These are phyloP conservation scores for Citrus australasica DNA, from an alignment of 345 rosid species.

Conservation along the genomic window DNA sequence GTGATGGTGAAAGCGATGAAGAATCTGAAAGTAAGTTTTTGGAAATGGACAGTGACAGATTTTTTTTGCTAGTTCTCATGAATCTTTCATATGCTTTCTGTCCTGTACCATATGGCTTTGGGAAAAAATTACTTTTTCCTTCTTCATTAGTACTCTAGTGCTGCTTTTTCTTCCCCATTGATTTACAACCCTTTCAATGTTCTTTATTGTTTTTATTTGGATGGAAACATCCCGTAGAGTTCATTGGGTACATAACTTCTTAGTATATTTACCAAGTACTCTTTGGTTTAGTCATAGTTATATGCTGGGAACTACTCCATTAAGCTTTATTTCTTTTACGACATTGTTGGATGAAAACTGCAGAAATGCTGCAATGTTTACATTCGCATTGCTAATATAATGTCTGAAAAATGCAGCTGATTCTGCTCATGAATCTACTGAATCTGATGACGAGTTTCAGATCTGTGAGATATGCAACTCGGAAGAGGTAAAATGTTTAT, in stretches of 20 bases:
- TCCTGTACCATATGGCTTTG: neutral
- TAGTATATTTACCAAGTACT: neutral
- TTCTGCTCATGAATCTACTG: conserved; percentile 71
- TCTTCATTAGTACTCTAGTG: neutral
- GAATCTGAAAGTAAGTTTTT: conserved; percentile 71
- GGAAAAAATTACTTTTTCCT: neutral
- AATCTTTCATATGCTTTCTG: neutral
- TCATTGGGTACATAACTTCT: neutral
- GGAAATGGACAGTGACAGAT: conserved; percentile 1
- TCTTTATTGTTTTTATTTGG: neutral
- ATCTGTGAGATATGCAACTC: conserved; percentile 86
- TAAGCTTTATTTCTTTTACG: neutral
- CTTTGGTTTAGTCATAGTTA: conserved; percentile 5
- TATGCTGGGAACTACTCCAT: neutral
- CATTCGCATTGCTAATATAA: neutral
- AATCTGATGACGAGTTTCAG: conserved; percentile 99
- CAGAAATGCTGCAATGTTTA: neutral
- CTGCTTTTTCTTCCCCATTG: neutral
- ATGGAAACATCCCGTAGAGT: neutral
- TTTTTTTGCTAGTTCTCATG: neutral
- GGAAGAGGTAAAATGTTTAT: conserved; percentile 67
- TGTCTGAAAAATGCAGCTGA: conserved; percentile 58
- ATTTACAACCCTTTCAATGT: neutral
- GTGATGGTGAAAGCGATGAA: conserved; percentile 84
- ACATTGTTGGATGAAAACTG: neutral